Base-by-base conservation (phyloP, 768 basidiomycete species). In the Coprinopsis strossmayeri region DNA sequence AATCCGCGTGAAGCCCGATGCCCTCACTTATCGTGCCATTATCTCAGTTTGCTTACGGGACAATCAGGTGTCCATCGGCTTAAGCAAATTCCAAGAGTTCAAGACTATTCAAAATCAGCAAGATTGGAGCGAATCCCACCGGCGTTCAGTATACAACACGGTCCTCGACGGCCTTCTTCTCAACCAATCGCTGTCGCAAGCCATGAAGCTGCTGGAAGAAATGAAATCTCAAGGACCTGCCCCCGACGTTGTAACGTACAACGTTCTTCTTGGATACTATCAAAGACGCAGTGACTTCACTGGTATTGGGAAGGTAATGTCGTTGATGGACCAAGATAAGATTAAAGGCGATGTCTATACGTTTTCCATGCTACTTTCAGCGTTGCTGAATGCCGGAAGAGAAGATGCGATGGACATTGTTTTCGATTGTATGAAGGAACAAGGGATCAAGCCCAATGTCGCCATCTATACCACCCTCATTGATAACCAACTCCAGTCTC, bases 301-400 rank as follows among this genome's bases (percentile, higher is more conserved):
- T 46, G 69, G 67, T 1, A 70, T 94, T 51, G 78, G 81, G 2
- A 54, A 63, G 15, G 62, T 81, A 20, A 65, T 98, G 40, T 72
- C 74, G 40, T 64, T 70, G 49, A 80, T 95, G 69, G 63, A 69
- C 21, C 60, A 69, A 12, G 71, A 66, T 1, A 72, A 73, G 0
- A 58, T 95, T 27, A 56, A 65, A 18, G 87, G 91, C 5, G 90
- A 97, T 61, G 78, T 87, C 10, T 81, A 84, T 64, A 96, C 87
- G 0, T 97, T 84, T 63, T 91, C 93, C 2, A 91, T 84, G 11
- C 74, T 97, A 26, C 79, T 97, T 15, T 79, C 84, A 21, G 84
- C 88, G 1, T 62, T 95, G 46, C 74, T 92, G 43, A 79, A 77
- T 53, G 78, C 77, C 12, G 81, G 83, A 9, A 73, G 81, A 48